Evolutionary conservation across 768 basidiomycete genomes (phyloP).

Genomic region (Leucosporidium scottii): DNA sequence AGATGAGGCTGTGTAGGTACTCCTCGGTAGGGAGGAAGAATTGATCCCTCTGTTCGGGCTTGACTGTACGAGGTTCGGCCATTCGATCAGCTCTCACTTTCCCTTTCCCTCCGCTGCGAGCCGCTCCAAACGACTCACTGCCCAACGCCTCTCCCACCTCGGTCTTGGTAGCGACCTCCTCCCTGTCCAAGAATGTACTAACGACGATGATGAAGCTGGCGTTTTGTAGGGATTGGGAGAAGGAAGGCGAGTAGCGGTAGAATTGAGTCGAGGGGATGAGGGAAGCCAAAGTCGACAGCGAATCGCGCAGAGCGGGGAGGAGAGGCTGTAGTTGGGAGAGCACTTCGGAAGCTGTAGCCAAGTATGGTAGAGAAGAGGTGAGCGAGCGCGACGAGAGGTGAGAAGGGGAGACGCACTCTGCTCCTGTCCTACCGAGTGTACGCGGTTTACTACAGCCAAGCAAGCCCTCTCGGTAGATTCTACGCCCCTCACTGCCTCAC

Average conservation of each 20-base stretch:
- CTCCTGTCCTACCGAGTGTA: not conserved
- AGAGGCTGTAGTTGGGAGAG: conserved; percentile 10
- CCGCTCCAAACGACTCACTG: conserved; percentile 37
- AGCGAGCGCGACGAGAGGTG: not conserved
- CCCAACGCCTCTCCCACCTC: conserved; percentile 40
- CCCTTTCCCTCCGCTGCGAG: no score
- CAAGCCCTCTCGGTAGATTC: conserved; percentile 26
- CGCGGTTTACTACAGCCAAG: conserved; percentile 19
- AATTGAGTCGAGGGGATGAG: conserved; percentile 42
- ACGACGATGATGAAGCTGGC: conserved; percentile 41
- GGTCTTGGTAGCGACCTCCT: conserved; percentile 40
- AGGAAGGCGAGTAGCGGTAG: conserved; percentile 39
- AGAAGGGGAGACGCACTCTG: not conserved
- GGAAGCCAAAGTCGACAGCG: conserved; percentile 32
- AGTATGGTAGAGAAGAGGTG: not conserved
- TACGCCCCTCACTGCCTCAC: conserved; percentile 25
- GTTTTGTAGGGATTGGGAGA: conserved; percentile 26
- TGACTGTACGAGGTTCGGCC: no score
- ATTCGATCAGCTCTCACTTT: no score
- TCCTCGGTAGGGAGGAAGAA: conserved; percentile 45
- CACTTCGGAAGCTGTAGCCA: not conserved
- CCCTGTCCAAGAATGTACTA: conserved; percentile 41
- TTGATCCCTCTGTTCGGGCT: conserved; percentile 37
- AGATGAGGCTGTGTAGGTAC: conserved; percentile 46
- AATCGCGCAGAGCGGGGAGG: conserved; percentile 12